phyloP scores from a whole-genome alignment of 2,329 filamentous ascomycete genomes.

The Clonostachys rhizophaga region DNA sequence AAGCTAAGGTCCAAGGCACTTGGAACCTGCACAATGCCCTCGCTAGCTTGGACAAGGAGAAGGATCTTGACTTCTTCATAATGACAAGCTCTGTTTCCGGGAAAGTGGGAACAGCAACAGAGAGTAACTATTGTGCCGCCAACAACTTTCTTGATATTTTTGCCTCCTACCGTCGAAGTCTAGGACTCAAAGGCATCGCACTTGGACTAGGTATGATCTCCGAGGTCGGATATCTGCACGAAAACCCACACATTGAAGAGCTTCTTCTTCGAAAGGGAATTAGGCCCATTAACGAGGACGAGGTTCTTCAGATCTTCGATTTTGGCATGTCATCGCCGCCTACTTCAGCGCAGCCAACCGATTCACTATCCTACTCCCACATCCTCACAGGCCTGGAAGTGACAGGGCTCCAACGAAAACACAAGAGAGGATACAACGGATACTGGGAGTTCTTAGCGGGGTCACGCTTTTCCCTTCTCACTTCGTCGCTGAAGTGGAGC shows the following conservation, averaged over 20 bases:
- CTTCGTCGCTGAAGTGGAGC: not conserved
- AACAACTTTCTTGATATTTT: conserved; percentile 26
- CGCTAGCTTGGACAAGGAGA: not conserved
- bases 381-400: conserved; percentile 16
- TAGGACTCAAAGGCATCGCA: conserved; percentile 16
- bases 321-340: conserved; percentile 7
- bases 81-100: conserved; percentile 14
- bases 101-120: conserved; percentile 17
- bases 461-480: not conserved
- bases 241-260: conserved; percentile 26
- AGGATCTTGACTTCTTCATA: conserved; percentile 21
- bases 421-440: not conserved
- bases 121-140: conserved; percentile 23
- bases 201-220: conserved; percentile 24
- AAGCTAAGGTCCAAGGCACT: conserved; percentile 17
- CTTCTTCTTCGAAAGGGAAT: conserved; percentile 25
- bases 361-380: conserved; percentile 6
- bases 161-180: conserved; percentile 14
- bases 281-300: conserved; percentile 21
- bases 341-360: conserved; percentile 3
- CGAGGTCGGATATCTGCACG: conserved; percentile 28
- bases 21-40: conserved; percentile 15
- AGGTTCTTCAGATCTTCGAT: conserved; percentile 21
- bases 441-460: not conserved
- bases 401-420: conserved; percentile 5